Evolutionary conservation across 345 rosid species (phyloP), one percentile per base, ranked within the genome.

Genomic region (Citrus australasica): DNA sequence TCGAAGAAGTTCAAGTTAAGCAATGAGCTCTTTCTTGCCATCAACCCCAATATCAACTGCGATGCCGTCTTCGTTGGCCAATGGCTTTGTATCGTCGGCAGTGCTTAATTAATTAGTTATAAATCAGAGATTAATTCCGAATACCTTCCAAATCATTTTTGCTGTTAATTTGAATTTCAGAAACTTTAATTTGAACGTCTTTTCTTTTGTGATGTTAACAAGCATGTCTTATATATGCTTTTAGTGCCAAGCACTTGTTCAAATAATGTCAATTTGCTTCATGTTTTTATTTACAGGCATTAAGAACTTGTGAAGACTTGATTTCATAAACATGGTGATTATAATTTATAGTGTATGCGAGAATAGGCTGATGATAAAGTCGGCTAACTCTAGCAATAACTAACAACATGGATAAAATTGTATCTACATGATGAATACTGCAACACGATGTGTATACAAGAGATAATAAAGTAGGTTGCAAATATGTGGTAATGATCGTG

Each of bases 21-120:
- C 0, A 6, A 73, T 11, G n/a, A 64, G 0, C 2, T 69, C 60
- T 82, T 80, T 6, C 17, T 9, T 3, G 58, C 69, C 9, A 56
- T 83, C 59, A 85, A 86, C 81, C 87, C 84, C 5, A 88, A 86
- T 32, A 70, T 86, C 80, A 58, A 79, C 1, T 85, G 89, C 19
- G 0, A 27, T 6, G 27, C 25, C 0, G 71, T 83, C 71, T 85
- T 85, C 58, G 59, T 80, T 28, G 87, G 87, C 9, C 88, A 85
- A 65, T 86, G 88, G 86, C 73, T 88, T 17, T 85, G 89, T 25
- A 75, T 83, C 30, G 69, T 30, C 9, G 83, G 86, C 60, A 55
- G 51, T 1, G 56, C 81, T 42, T 22, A 25, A 66, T 53, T 46
- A 46, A 13, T 13, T 46, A 46, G 51, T 5, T 14, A 53, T 5